phyloP scores from a whole-genome alignment of 2,329 filamentous ascomycete genomes.

The Emmonsiellopsis sp. region DNA sequence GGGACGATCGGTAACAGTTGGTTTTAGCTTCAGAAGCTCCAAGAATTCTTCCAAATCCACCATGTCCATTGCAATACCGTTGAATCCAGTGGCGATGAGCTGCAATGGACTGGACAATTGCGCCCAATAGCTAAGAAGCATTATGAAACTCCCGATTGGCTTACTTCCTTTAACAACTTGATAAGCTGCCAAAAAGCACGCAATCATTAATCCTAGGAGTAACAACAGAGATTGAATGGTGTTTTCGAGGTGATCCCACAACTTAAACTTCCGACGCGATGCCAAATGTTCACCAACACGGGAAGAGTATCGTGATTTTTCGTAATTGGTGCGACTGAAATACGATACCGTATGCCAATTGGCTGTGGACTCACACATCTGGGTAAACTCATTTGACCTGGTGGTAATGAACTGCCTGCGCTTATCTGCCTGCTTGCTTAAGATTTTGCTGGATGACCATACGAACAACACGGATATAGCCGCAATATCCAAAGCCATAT shows the following conservation, averaged over 20 bases:
- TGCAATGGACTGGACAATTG: slow-evolving; percentile 41
- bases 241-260: slow-evolving; percentile 24
- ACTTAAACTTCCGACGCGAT: slow-evolving; percentile 27
- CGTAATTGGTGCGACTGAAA: slow-evolving; percentile 50
- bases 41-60: slow-evolving; percentile 53
- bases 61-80: slow-evolving; percentile 43
- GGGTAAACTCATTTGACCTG: slow-evolving; percentile 41
- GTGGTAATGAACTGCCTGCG: slow-evolving; percentile 32
- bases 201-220: slow-evolving; percentile 40
- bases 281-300: slow-evolving; percentile 31
- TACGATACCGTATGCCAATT: slow-evolving; percentile 52
- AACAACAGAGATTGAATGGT: slow-evolving; percentile 40
- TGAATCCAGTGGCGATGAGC: slow-evolving; percentile 43
- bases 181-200: slow-evolving; percentile 45
- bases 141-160: slow-evolving; percentile 54
- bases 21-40: slow-evolving; percentile 40
- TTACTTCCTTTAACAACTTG: slow-evolving; percentile 42
- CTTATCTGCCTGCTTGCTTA: slow-evolving; percentile 31
- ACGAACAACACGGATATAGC: slow-evolving; percentile 43
- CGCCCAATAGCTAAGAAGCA: slow-evolving; percentile 57
- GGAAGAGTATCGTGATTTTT: slow-evolving; percentile 40
- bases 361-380: slow-evolving; percentile 49
- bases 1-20: slow-evolving; percentile 33
- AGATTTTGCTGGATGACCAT: slow-evolving; percentile 37
- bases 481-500: slow-evolving; percentile 45